These are phyloP conservation scores for Vinca major DNA, from an alignment of 305 asterid genomes.

Conservation along the genomic window DNA sequence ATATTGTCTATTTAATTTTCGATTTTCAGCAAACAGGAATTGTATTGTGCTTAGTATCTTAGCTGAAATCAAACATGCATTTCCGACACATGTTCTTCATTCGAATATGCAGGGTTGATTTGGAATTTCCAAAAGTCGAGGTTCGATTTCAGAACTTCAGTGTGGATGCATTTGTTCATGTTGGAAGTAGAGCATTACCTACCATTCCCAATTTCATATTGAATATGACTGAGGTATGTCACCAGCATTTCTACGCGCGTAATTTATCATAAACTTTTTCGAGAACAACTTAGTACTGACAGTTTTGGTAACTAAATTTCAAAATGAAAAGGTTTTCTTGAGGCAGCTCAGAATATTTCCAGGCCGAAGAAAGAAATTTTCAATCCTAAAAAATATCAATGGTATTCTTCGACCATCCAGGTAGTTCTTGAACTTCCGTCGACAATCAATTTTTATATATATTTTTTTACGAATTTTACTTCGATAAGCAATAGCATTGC, in stretches of 20 bases:
- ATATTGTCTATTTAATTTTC: neutral
- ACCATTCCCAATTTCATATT: constrained; percentile 76
- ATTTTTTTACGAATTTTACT: constrained; percentile 12
- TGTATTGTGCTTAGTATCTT: neutral
- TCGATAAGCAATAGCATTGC: constrained; percentile 17
- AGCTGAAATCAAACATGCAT: neutral
- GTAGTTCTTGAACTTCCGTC: constrained; percentile 22
- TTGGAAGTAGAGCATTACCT: constrained; percentile 92
- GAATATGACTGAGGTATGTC: constrained; percentile 77
- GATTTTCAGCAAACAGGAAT: neutral
- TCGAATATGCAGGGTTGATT: constrained; percentile 57
- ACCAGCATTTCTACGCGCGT: neutral
- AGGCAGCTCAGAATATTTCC: constrained; percentile 58
- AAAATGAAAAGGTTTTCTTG: constrained; percentile 40
- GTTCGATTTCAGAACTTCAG: constrained; percentile 67
- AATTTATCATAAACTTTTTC: neutral
- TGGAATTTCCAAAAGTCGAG: constrained; percentile 85
- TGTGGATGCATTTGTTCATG: constrained; percentile 64
- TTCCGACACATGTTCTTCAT: neutral
- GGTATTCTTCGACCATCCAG: constrained; percentile 93
- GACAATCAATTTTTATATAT: constrained; percentile 16
- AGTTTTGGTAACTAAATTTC: constrained; percentile 5
- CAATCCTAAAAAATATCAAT: constrained; percentile 63
- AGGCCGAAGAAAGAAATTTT: constrained; percentile 53
- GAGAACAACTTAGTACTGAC: neutral